phyloP scores from a whole-genome alignment of 371 early-diverging fungal species.

The Coemansia sp. region DNA sequence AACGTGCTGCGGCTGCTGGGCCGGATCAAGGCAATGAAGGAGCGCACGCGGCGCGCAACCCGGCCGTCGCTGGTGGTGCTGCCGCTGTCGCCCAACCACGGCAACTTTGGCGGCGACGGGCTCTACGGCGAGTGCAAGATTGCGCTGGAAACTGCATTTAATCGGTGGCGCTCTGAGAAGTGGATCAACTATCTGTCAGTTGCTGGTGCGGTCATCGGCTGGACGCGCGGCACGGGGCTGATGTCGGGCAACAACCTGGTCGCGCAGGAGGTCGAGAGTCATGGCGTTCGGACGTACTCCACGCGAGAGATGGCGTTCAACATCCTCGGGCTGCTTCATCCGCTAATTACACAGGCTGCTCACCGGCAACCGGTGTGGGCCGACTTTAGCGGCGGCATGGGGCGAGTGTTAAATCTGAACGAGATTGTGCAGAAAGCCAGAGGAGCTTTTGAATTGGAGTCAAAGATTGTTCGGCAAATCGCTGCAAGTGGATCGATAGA shows the following conservation, averaged over 20 bases:
- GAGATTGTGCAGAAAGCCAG: slow-evolving; percentile 60
- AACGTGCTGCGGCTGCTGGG: slow-evolving; percentile 60
- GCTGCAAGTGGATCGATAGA: background rate
- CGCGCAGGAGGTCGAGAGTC: slow-evolving; percentile 85
- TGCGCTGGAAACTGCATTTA: slow-evolving; percentile 85
- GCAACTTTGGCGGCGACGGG: slow-evolving; percentile 92
- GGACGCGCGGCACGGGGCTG: slow-evolving; percentile 96
- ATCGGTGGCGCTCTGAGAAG: slow-evolving; percentile 90
- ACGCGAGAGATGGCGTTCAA: slow-evolving; percentile 68
- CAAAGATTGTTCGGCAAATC: slow-evolving; percentile 54
- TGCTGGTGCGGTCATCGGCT: slow-evolving; percentile 92
- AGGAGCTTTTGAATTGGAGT: slow-evolving; percentile 50
- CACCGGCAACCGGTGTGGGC: slow-evolving; percentile 86
- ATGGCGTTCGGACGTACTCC: slow-evolving; percentile 95
- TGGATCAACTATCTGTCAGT: slow-evolving; percentile 92
- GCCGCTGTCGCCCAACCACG: slow-evolving; percentile 95
- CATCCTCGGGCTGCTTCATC: slow-evolving; percentile 69
- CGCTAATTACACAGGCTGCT: slow-evolving; percentile 69
- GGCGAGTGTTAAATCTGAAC: slow-evolving; percentile 53
- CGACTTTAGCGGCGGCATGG: slow-evolving; percentile 77
- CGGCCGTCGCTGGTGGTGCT: slow-evolving; percentile 89
- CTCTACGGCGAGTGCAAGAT: slow-evolving; percentile 96
- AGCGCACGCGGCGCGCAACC: slow-evolving; percentile 72
- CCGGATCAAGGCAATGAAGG: slow-evolving; percentile 58
- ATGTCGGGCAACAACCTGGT: slow-evolving; percentile 92